Evolutionary conservation across 2,329 filamentous ascomycete genomes (phyloP).

Genomic region (Clonostachys byssicola): DNA sequence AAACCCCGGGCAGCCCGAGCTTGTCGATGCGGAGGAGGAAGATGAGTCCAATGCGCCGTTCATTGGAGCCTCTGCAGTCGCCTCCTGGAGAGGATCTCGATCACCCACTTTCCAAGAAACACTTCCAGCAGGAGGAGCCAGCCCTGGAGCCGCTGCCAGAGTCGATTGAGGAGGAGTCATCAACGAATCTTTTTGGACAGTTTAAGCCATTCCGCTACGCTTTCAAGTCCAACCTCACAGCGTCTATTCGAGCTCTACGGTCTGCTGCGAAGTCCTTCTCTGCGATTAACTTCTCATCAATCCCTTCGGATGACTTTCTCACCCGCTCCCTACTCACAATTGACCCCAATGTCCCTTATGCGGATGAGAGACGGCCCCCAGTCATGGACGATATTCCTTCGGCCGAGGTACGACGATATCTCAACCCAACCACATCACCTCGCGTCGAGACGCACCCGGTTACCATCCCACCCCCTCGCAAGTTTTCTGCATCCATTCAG

Average conservation of each 20-base stretch:
- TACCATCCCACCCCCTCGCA: slow-evolving; percentile 19
- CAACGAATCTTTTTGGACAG: slow-evolving; percentile 21
- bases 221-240: slow-evolving; percentile 67
- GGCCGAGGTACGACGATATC: slow-evolving; percentile 61
- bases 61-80: slow-evolving; percentile 51
- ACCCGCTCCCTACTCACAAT: slow-evolving; percentile 65
- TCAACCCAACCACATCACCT: slow-evolving; percentile 54
- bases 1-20: slow-evolving; percentile 38
- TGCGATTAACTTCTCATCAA: slow-evolving; percentile 56
- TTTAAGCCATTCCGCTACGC: slow-evolving; percentile 49
- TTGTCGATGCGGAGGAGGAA: slow-evolving; percentile 19
- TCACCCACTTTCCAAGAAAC: slow-evolving; percentile 40
- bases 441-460: slow-evolving; percentile 21
- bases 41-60: slow-evolving; percentile 37
- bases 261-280: slow-evolving; percentile 63
- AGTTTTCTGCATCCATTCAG: slow-evolving; percentile 64
- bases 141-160: not conserved
- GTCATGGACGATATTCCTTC: slow-evolving; percentile 60
- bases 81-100: slow-evolving; percentile 46
- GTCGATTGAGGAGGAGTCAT: slow-evolving; percentile 7
- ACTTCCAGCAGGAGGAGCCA: not conserved
- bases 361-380: slow-evolving; percentile 62
- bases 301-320: slow-evolving; percentile 63
- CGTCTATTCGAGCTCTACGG: slow-evolving; percentile 59
- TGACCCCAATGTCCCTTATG: slow-evolving; percentile 61